Conservation (phyloP, 345 rosid species). For the Anastatica hierochuntica region DNA sequence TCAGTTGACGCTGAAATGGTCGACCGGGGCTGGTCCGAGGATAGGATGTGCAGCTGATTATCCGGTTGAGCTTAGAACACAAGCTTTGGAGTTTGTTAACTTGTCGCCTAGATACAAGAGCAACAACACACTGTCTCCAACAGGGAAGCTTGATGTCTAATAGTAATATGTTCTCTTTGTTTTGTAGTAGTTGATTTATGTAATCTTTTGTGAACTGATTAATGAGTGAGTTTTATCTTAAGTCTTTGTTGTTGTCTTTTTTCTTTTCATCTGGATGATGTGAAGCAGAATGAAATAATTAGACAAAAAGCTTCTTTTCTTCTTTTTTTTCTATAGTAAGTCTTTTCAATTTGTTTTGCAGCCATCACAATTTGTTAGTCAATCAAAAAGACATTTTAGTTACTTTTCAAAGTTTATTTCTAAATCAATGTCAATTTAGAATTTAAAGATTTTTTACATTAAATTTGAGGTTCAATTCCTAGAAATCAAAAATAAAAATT, state of each 20-base stretch:
- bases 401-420: too few species aligned
- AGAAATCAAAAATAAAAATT: too few species aligned
- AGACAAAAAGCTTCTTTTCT: too few species aligned
- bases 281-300: too few species aligned
- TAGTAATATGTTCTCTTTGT: neutral
- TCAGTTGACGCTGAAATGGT: conserved; percentile 72
- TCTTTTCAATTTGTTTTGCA: too few species aligned
- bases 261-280: neutral
- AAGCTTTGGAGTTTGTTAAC: conserved; percentile 70
- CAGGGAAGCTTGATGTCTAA: conserved; percentile 19
- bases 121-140: conserved; percentile 18
- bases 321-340: too few species aligned
- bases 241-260: neutral
- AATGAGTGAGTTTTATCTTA: conserved; percentile 6
- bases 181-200: neutral
- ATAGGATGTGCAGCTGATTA: conserved; percentile 89
- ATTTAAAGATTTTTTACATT: too few species aligned
- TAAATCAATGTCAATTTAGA: too few species aligned
- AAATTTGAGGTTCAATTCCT: too few species aligned
- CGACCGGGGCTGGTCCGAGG: conserved; percentile 76
- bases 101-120: conserved; percentile 48
- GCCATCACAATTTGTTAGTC: too few species aligned
- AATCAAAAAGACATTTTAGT: too few species aligned
- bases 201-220: conserved; percentile 3
- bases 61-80: conserved; percentile 60